Base-by-base conservation (phyloP, 1,139 yeast genomes). In the Candida pseudoviswanathii region DNA sequence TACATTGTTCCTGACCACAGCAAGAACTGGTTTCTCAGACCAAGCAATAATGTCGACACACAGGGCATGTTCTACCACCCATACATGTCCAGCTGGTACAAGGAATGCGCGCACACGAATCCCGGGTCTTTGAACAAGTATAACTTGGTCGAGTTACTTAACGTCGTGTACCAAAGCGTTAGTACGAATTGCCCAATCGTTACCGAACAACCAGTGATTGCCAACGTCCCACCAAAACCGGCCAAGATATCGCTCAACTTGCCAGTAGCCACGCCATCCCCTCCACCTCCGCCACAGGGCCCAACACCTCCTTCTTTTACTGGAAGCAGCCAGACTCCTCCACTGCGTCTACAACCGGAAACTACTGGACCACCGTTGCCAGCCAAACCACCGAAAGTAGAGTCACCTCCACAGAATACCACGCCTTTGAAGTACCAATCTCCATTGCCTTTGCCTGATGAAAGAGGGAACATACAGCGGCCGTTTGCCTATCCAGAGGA, bases 1-100 rank as follows among this genome's bases (percentile, higher is more conserved):
- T 86, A 75, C 61, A 80, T 90, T 5, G 72, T 77, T 26, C 84
- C 87, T 0, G 73, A 75, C 39, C 73, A 71, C 40, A 47, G 60
- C 24, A 54, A 73, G 67, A 78, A 67, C 64, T 48, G 67, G 48
- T 63, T 41, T 51, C 57, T 84, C 47, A 76, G 71, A 41, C 87
- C 91, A 0, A 86, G 87, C 25, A 86, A 84, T 56, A 75, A 81
- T 58, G 81, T 89, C 2, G 96, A 89, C 62, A 68, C 81, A n/a
- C 88, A 79, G 63, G 97, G 97, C 2, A 67, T 72, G 44, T 78
- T 90, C 51, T 88, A 85, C 62, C 86, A 87, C 57, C 95, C 96
- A 0, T 79, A 77, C 50, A 64, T 89, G 44, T 67, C 85, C 1
- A 69, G 70, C 30, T 89, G 97, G 97, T 63, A 55, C 47, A 56